Conservation (phyloP, 129 eudicot genomes). For the Tagetes patula region DNA sequence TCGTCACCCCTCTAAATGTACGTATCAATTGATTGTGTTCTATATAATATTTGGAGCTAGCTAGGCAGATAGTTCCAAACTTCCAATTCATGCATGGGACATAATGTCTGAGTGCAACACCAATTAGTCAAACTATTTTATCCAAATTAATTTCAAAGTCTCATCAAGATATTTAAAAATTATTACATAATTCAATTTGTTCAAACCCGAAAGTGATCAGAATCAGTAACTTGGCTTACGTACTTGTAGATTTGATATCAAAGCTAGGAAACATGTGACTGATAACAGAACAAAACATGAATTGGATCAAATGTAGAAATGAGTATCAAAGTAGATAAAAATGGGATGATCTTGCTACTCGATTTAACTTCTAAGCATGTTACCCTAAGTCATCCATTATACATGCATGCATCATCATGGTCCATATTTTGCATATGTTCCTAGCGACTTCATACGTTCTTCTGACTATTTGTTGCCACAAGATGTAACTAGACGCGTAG, state of each 20-base stretch:
- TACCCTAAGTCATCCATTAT: slow-evolving; percentile 15
- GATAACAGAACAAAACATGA: slow-evolving; percentile 16
- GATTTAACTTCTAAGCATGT: slow-evolving; percentile 5
- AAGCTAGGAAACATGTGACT: slow-evolving; percentile 9
- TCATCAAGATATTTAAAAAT: slow-evolving; percentile 3
- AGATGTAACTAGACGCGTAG: too few species aligned
- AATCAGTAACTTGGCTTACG: slow-evolving; percentile 15
- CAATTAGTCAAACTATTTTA: slow-evolving; percentile 32
- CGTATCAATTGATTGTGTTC: background rate
- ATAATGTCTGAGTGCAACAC: slow-evolving; percentile 36
- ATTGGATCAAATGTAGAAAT: slow-evolving; percentile 22
- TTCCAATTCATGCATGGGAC: slow-evolving; percentile 33
- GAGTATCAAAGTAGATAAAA: slow-evolving; percentile 34
- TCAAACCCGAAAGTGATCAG: background rate
- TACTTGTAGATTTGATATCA: slow-evolving; percentile 11
- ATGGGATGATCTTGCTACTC: slow-evolving; percentile 31
- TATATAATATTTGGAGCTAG: slow-evolving; percentile 26
- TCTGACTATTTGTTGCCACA: too few species aligned
- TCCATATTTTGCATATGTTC: slow-evolving; percentile 22
- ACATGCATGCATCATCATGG: slow-evolving; percentile 31
- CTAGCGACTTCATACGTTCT: background rate
- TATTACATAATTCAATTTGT: background rate
- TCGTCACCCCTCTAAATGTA: background rate
- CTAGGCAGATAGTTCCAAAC: slow-evolving; percentile 36
- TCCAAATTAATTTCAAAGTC: slow-evolving; percentile 11